Conservation (phyloP, 768 basidiomycete genomes). For the Chalciporus pseudorubinellus region DNA sequence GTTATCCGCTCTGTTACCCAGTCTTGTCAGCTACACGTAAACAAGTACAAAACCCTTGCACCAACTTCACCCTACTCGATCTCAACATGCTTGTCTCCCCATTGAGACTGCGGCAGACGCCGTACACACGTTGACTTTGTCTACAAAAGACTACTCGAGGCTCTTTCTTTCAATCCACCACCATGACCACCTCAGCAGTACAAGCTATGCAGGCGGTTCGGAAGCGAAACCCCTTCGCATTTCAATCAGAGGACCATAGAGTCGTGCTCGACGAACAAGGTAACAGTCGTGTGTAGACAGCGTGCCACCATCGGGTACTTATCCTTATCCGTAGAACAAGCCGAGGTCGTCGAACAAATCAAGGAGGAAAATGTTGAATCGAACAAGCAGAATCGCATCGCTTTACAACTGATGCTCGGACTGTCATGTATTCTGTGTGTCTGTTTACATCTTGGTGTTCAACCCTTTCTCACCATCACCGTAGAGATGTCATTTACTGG, state of each 20-base stretch:
- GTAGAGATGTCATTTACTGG: conserved; percentile 50
- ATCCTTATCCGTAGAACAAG: conserved; percentile 49
- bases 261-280: conserved; percentile 55
- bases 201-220: conserved; percentile 36
- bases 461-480: conserved; percentile 9
- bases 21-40: conserved; percentile 7
- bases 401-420: conserved; percentile 41
- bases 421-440: conserved; percentile 49
- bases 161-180: not conserved
- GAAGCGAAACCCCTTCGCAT: conserved; percentile 46
- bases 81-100: conserved; percentile 1
- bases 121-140: not conserved
- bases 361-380: conserved; percentile 43
- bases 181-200: not conserved
- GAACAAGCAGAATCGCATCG: conserved; percentile 40
- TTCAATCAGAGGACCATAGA: conserved; percentile 30
- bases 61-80: conserved; percentile 7
- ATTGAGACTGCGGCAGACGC: conserved; percentile 1
- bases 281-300: conserved; percentile 14
- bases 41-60: conserved; percentile 18
- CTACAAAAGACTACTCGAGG: conserved; percentile 8
- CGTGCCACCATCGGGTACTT: not conserved
- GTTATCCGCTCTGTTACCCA: no score
- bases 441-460: not conserved
- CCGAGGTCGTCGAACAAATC: conserved; percentile 51